A percentile compares a stretch with the other conserved stretches of the same genome.
Evolutionary conservation across 805 yeast species (phyloP).

Genomic region (Zygosaccharomyces siamensis): DNA sequence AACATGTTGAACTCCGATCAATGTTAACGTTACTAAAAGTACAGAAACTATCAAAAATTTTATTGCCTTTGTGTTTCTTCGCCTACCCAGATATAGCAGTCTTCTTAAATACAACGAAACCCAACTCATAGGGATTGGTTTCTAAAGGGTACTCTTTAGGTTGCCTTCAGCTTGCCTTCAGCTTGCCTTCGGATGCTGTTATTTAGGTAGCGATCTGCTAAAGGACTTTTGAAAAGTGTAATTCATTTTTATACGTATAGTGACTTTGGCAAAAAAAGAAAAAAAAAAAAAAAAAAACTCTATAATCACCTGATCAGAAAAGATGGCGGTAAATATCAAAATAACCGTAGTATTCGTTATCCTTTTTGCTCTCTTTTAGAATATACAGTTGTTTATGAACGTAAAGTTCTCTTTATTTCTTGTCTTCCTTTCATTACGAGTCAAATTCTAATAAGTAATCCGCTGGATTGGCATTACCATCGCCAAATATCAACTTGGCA

Average conservation of each 20-base stretch:
- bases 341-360: too few relatives aligned
- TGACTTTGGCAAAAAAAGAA: too few relatives aligned
- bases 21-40: neutral
- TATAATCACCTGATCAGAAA: too few relatives aligned
- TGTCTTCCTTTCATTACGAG: conserved; percentile 8
- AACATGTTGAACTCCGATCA: conserved; percentile 6
- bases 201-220: too few relatives aligned
- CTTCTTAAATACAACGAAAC: conserved; percentile 5
- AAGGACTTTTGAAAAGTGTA: too few relatives aligned
- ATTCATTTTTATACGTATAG: too few relatives aligned
- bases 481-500: conserved; percentile 28
- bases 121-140: conserved; percentile 2
- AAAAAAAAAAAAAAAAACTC: too few relatives aligned
- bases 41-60: conserved; percentile 2
- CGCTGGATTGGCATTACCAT: conserved; percentile 22
- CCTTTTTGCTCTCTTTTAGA: too few relatives aligned
- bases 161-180: too few relatives aligned
- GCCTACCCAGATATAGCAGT: conserved; percentile 5
- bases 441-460: conserved; percentile 32
- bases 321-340: too few relatives aligned
- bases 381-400: too few relatives aligned
- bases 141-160: neutral
- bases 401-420: neutral
- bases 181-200: too few relatives aligned
- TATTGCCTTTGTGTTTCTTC: conserved; percentile 7